Conservation (phyloP, 495 filamentous ascomycete genomes). For the Daldinia concentrica region DNA sequence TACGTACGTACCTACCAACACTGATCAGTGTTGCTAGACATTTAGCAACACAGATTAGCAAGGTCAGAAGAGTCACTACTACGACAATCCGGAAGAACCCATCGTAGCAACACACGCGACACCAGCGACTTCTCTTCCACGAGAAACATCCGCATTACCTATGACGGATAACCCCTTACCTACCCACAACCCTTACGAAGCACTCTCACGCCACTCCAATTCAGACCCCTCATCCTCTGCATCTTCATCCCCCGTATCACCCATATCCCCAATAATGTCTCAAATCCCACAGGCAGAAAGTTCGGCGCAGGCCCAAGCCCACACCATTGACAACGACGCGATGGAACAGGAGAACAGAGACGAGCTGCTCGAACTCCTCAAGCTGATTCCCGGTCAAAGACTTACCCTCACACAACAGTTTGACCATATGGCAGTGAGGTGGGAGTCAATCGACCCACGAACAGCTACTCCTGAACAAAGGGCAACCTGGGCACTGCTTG, state of each 20-base stretch:
- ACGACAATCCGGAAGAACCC: neutral
- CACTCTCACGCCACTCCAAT: no score
- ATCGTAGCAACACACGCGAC: slow-evolving; percentile 2
- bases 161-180: no score
- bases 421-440: neutral
- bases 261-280: neutral
- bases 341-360: neutral
- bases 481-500: neutral
- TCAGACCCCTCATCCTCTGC: no score
- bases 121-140: neutral
- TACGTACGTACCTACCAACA: slow-evolving; percentile 4
- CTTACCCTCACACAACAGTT: neutral
- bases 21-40: slow-evolving; percentile 4
- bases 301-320: neutral
- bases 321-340: neutral
- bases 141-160: neutral
- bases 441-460: neutral
- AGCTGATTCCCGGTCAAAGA: neutral
- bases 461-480: neutral
- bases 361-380: neutral
- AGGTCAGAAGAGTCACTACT: slow-evolving; percentile 1
- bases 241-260: no score
- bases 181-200: no score
- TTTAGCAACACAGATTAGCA: slow-evolving; percentile 2
- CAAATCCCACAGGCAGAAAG: neutral